These are phyloP conservation scores for Gastrolobium bilobum DNA, from an alignment of 306 rosid species.

Conservation along the genomic window DNA sequence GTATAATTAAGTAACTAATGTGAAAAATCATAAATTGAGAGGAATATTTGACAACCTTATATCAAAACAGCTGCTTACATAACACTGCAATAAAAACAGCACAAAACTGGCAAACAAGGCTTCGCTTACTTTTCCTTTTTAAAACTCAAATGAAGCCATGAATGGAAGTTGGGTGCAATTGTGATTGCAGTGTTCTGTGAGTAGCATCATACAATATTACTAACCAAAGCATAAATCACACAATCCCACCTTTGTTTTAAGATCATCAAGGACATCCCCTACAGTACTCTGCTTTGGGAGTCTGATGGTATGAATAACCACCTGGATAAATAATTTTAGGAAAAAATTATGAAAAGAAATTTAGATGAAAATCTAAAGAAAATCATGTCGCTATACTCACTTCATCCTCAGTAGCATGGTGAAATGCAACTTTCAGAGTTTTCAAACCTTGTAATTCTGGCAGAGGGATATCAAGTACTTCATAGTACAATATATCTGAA, in stretches of 20 bases:
- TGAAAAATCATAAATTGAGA: conserved; percentile 19
- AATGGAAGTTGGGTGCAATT: conserved; percentile 3
- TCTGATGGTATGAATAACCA: conserved; percentile 82
- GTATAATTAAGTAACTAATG: background rate
- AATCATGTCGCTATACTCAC: conserved; percentile 61
- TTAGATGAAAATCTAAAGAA: conserved; percentile 30
- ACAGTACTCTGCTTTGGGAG: conserved; percentile 92
- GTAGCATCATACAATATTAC: conserved; percentile 30
- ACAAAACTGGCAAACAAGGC: conserved; percentile 24
- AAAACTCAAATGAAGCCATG: conserved; percentile 35
- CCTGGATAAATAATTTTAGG: conserved; percentile 56
- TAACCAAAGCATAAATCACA: conserved; percentile 9
- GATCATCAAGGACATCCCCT: conserved; percentile 87
- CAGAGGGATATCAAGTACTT: conserved; percentile 92
- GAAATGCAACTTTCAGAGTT: conserved; percentile 90
- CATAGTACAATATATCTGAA: conserved; percentile 86
- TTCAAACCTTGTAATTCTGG: conserved; percentile 94
- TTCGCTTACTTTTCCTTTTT: background rate
- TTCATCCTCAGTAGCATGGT: conserved; percentile 88
- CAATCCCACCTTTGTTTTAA: conserved; percentile 76
- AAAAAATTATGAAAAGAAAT: background rate
- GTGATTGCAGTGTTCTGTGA: conserved; percentile 4
- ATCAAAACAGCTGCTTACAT: background rate
- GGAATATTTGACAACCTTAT: conserved; percentile 13
- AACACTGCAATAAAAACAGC: conserved; percentile 33